Evolutionary conservation across 495 filamentous ascomycete genomes (phyloP), one percentile per base, ranked within the genome.

Genomic region (Sabuloglossum arenarium): DNA sequence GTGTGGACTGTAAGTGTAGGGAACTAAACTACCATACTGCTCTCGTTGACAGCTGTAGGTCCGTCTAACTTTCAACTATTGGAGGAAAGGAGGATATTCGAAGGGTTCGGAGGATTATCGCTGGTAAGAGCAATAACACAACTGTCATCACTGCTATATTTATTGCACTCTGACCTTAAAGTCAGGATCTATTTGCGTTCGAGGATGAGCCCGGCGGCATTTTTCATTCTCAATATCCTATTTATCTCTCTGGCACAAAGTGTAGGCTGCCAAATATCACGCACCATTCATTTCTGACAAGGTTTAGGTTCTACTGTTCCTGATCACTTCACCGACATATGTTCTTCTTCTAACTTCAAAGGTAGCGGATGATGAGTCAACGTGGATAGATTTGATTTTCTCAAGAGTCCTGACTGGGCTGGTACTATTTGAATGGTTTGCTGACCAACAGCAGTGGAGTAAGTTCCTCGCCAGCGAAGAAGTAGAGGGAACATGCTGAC

Each of bases 381-480:
- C 72, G 30, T 68, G 70, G 1, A 67, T 75, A 23, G 93, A 96
- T 65, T 60, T 84, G 32, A 61, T 79, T 27, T 88, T 86, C 70
- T 74, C 84, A 12, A 72, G 79, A 51, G 65, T 73, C 25, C 69
- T 88, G 55, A 71, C 95, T 54, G 74, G 74, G 46, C 77, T 90
- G 34, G 73, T 97, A 5, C 61, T 87, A 10, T 70, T 84, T 52
- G 86, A 91, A 61, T 81, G 72, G 67, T 75, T 93, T 62, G 86
- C 88, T 62, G 93, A 99, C 64, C 79, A 90, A 59, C 86, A 95
- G 65, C 90, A 96, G 67, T 99, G 93, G 93, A 74, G 79, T 81
- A 67, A 58, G 75, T 62, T 11, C 27, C 21, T 37, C 24, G 25
- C 39, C 28, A 58, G 28, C 31, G 59, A 39, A 21, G 25, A 19